A percentile compares a stretch with the other conserved stretches of the same genome.
Evolutionary conservation across 225 moss, liverwort and hornwort species (phyloP).

Genomic region (Pseudoscleropodium purum): DNA sequence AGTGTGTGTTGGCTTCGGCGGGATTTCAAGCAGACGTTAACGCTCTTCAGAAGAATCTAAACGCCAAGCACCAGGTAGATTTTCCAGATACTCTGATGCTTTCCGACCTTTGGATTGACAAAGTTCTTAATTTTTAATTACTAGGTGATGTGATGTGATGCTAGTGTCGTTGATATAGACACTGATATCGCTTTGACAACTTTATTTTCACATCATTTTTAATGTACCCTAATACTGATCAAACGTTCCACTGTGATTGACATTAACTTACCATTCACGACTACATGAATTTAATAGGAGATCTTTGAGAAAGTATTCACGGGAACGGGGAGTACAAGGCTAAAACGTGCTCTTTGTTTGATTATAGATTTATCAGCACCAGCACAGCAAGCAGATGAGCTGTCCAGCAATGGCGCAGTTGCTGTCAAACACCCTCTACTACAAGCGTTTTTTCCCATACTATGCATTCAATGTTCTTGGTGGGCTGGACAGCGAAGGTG

Average conservation of each 20-base stretch:
- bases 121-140: background rate
- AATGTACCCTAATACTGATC: background rate
- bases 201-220: background rate
- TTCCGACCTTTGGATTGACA: background rate
- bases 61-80: conserved; percentile 77
- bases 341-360: background rate
- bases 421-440: conserved; percentile 91
- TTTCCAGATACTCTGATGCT: background rate
- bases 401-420: conserved; percentile 99
- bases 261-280: background rate
- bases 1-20: conserved; percentile 81
- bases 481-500: conserved; percentile 80
- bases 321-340: background rate
- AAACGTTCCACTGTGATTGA: background rate
- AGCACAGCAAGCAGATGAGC: conserved; percentile 94
- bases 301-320: no score
- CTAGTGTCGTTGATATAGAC: background rate
- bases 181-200: background rate
- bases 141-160: background rate
- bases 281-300: background rate
- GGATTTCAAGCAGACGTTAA: conserved; percentile 89
- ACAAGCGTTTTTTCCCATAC: conserved; percentile 95
- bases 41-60: conserved; percentile 80
- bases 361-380: conserved; percentile 76
- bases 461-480: conserved; percentile 96